phyloP scores from a whole-genome alignment of 345 rosid species.

The Populus davidiana region DNA sequence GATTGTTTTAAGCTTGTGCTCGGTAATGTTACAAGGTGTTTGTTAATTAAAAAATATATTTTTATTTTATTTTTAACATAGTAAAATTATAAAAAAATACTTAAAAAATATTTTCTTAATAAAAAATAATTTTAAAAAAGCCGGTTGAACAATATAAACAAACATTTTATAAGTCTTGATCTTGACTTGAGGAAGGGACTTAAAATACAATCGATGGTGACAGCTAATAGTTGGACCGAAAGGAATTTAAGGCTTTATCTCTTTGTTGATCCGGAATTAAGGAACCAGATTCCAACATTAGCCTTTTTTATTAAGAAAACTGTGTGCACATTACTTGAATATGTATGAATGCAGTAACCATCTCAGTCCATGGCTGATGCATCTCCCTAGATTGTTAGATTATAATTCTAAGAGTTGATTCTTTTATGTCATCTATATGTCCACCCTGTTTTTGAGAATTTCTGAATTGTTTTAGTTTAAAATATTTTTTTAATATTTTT shows the following conservation, averaged over 20 bases:
- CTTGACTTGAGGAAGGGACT: background rate
- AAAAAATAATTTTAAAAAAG: too few relatives aligned
- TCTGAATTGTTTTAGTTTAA: too few relatives aligned
- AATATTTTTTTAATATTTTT: too few relatives aligned
- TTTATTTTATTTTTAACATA: too few relatives aligned
- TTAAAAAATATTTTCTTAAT: too few relatives aligned
- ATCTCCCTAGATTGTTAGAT: background rate
- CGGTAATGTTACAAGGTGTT: background rate
- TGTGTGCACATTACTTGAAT: background rate
- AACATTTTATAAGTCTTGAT: background rate
- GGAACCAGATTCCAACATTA: background rate
- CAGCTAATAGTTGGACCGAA: background rate
- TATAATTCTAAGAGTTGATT: too few relatives aligned
- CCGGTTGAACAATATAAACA: too few relatives aligned
- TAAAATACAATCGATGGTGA: background rate
- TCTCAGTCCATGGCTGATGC: background rate
- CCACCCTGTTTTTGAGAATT: too few relatives aligned
- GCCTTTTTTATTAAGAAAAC: background rate
- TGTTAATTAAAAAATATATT: too few relatives aligned
- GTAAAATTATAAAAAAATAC: too few relatives aligned
- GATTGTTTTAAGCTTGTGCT: background rate
- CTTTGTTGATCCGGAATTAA: conserved; percentile 20
- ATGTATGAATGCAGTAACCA: background rate
- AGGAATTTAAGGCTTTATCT: conserved; percentile 4
- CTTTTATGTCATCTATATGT: background rate